phyloP scores from a whole-genome alignment of 352 stramenopile species.

The Pythium periplocum region DNA sequence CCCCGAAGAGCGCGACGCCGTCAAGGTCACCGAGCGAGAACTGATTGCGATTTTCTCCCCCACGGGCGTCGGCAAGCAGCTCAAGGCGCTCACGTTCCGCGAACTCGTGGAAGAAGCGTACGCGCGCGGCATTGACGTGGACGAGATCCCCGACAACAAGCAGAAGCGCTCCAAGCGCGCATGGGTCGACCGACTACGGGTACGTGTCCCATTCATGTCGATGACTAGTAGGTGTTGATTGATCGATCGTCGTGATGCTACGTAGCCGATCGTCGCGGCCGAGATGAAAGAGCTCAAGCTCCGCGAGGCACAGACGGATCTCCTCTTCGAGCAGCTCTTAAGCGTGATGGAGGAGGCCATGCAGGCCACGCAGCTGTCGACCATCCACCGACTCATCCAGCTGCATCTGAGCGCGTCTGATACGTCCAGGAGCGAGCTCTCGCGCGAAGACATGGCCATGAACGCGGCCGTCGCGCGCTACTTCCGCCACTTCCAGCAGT shows the following conservation, averaged over 20 bases:
- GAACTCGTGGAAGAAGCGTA: constrained; percentile 58
- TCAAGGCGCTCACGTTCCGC: constrained; percentile 52
- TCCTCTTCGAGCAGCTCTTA: constrained; percentile 32
- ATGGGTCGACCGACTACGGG: constrained; percentile 46
- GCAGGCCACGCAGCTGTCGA: constrained; percentile 16
- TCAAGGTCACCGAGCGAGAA: constrained; percentile 51
- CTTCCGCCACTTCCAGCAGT: not conserved
- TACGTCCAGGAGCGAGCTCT: too few species aligned
- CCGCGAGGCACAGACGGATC: constrained; percentile 31
- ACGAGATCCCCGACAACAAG: constrained; percentile 26
- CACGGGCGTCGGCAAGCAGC: constrained; percentile 35
- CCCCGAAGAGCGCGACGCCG: constrained; percentile 22
- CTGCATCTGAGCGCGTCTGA: constrained; percentile 1
- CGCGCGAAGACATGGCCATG: not conserved
- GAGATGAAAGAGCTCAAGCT: constrained; percentile 26
- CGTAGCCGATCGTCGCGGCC: not conserved
- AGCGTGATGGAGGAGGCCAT: constrained; percentile 33
- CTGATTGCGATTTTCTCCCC: constrained; percentile 28
- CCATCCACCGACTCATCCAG: constrained; percentile 7
- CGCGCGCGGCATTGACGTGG: constrained; percentile 32
- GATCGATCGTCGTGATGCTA: not conserved
- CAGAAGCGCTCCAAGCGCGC: constrained; percentile 60
- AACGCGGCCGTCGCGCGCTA: constrained; percentile 13
- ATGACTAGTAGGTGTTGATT: not conserved
- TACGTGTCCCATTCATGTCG: constrained; percentile 6